Percentiles rank a stretch among this genome's conserved stretches.
These are phyloP conservation scores for Emmonsiellopsis sp. DNA, from an alignment of 2,329 filamentous ascomycete genomes.

Conservation along the genomic window DNA sequence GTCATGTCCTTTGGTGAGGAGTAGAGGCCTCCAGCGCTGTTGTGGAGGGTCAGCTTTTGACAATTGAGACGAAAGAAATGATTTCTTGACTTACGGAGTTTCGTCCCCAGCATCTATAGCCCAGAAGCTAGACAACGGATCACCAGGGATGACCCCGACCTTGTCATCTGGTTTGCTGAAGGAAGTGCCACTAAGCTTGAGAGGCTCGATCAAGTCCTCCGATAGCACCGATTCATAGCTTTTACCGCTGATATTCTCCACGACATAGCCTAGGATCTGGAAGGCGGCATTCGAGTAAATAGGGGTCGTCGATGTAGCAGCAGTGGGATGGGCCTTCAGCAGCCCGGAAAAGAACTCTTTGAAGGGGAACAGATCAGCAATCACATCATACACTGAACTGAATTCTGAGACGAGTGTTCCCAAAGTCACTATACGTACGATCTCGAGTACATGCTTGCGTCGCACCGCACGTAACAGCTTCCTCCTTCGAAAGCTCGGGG, in stretches of 20 bases:
- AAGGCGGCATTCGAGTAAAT: slow-evolving; percentile 33
- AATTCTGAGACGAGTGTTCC: background rate
- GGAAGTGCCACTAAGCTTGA: slow-evolving; percentile 26
- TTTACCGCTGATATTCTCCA: slow-evolving; percentile 26
- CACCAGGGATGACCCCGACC: slow-evolving; percentile 28
- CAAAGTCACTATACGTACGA: background rate
- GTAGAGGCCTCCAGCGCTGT: slow-evolving; percentile 11
- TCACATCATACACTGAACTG: background rate
- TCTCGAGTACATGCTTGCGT: background rate
- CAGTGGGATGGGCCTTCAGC: slow-evolving; percentile 20
- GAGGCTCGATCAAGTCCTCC: slow-evolving; percentile 23
- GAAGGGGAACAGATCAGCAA: background rate
- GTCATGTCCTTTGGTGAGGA: slow-evolving; percentile 27
- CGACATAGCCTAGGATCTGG: slow-evolving; percentile 27
- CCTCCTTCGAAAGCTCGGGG: background rate
- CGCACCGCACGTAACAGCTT: background rate
- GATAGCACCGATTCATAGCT: slow-evolving; percentile 22
- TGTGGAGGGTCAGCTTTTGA: too few species aligned
- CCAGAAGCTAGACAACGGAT: slow-evolving; percentile 22
- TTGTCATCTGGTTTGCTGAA: slow-evolving; percentile 22
- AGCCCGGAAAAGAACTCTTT: slow-evolving; percentile 23
- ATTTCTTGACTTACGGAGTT: slow-evolving; percentile 12
- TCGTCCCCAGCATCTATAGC: slow-evolving; percentile 23
- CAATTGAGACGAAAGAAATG: too few species aligned
- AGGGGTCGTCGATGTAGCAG: slow-evolving; percentile 26